Evolutionary conservation across 495 filamentous ascomycete genomes (phyloP).

Genomic region (Xanthoparmelia taractica): DNA sequence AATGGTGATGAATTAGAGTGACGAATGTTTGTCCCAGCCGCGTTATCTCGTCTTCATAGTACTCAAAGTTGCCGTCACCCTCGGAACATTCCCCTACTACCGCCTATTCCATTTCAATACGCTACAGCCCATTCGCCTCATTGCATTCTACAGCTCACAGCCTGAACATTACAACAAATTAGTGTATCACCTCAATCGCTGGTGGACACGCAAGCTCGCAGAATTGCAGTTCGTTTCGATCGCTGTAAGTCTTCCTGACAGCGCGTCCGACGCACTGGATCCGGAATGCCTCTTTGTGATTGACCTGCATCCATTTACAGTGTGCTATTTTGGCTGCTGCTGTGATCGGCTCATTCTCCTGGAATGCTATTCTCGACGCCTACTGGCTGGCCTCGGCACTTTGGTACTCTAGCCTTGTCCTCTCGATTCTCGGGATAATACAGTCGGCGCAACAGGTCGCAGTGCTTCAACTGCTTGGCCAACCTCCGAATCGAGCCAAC

Average conservation of each 20-base stretch:
- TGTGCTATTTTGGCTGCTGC: constrained; percentile 28
- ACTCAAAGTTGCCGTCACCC: neutral
- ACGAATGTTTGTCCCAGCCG: no score
- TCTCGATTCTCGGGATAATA: constrained; percentile 28
- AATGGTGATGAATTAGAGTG: no score
- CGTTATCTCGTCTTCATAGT: no score
- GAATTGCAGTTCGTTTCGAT: constrained; percentile 31
- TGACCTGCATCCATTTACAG: no score
- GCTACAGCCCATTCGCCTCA: constrained; percentile 4
- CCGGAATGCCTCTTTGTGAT: no score
- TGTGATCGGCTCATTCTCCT: constrained; percentile 32
- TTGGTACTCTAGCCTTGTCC: constrained; percentile 29
- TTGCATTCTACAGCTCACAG: constrained; percentile 2
- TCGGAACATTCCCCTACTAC: constrained; percentile 12
- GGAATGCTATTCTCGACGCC: constrained; percentile 20
- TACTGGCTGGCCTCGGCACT: constrained; percentile 30
- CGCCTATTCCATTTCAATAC: constrained; percentile 7
- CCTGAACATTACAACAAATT: neutral
- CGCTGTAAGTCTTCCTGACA: constrained; percentile 28
- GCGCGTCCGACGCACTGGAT: no score
- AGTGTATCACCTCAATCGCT: constrained; percentile 19
- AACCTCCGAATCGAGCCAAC: neutral
- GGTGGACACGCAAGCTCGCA: constrained; percentile 28
- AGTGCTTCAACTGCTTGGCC: constrained; percentile 26
- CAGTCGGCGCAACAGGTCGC: constrained; percentile 25